Base-by-base conservation (phyloP, 495 filamentous ascomycete genomes). In the Penicillium verhagenii region DNA sequence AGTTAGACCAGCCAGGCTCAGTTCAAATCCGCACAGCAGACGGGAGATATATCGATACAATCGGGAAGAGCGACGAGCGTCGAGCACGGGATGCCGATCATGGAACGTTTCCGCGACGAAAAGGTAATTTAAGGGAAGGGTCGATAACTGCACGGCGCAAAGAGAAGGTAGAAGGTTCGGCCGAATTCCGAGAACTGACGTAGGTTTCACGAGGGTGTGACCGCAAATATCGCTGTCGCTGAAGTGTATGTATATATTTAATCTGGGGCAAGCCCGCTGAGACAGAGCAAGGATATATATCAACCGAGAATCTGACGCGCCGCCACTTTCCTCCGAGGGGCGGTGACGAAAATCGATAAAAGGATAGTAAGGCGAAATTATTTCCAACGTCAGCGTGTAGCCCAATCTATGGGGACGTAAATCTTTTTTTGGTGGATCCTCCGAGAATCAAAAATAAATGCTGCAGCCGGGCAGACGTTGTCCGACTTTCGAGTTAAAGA, bases 61-160 rank as follows among this genome's bases (percentile, higher is more conserved):
- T 61, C 54, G 55, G 40, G 49, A 40, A 58, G 48, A 59, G 50
- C 61, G 64, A 64, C 64, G 52, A 65, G 62, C 58, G 69, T 70
- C 64, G 64, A 59, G 60, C 26, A 51, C 31, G 25, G 59, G 48
- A 64, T 54, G 65, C 60, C 59, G 63, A 72, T 62, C 72, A 75
- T 75, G 65, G 55, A 64, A 43, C 23, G 21, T 66, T 61, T 51
- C 57, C 40, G 52, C 52, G 52, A 48, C 51, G n/a, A n/a, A 40
- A 56, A 60, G 54, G 35, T 50, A 20, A 19, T 37, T 19, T 16
- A 28, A 78, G 89, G 46, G 89, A 94, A 38, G 31, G 79, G 89
- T 45, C 89, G 94, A 7, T 8, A 18, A 50, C 79, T 92, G 91
- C 88, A 84, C 92, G 72, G 80, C 83, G 52, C 91, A 94, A 50